Conservation (phyloP, 306 rosid species). For the Lagenaria siceraria region DNA sequence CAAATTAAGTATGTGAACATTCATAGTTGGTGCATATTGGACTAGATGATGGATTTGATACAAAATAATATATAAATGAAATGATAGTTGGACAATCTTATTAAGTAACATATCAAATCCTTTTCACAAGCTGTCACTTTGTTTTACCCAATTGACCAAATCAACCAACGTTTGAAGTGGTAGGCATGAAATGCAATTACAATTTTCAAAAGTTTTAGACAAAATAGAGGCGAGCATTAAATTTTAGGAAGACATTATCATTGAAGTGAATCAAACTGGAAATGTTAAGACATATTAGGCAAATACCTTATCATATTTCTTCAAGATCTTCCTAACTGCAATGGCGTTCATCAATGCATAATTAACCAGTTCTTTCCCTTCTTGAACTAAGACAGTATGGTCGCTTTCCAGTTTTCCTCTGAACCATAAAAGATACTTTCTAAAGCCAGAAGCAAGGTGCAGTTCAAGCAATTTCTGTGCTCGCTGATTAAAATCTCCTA, state of each 20-base stretch:
- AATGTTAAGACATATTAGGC: background rate
- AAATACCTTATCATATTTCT: slow-evolving; percentile 84
- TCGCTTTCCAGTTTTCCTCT: slow-evolving; percentile 36
- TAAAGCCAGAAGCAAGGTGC: slow-evolving; percentile 79
- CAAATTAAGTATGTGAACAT: background rate
- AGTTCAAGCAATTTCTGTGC: slow-evolving; percentile 70
- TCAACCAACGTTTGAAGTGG: background rate
- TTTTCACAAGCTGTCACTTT: background rate
- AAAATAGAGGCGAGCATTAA: background rate
- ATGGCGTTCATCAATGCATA: slow-evolving; percentile 76
- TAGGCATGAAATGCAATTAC: background rate
- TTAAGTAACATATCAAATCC: background rate
- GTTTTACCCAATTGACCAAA: background rate
- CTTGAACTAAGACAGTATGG: slow-evolving; percentile 43
- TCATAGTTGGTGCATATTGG: background rate
- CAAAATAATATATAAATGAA: background rate
- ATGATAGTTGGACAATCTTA: background rate
- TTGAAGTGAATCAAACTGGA: background rate
- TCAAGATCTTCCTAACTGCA: slow-evolving; percentile 74
- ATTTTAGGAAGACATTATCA: background rate
- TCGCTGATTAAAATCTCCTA: slow-evolving; percentile 69
- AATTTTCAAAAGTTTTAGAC: too few species aligned
- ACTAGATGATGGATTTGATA: background rate
- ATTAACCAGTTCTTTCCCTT: slow-evolving; percentile 79
- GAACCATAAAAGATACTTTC: slow-evolving; percentile 57